These are phyloP conservation scores for Odonthalia washingtoniensis DNA, from an alignment of 31 red algal species.

Conservation along the genomic window DNA sequence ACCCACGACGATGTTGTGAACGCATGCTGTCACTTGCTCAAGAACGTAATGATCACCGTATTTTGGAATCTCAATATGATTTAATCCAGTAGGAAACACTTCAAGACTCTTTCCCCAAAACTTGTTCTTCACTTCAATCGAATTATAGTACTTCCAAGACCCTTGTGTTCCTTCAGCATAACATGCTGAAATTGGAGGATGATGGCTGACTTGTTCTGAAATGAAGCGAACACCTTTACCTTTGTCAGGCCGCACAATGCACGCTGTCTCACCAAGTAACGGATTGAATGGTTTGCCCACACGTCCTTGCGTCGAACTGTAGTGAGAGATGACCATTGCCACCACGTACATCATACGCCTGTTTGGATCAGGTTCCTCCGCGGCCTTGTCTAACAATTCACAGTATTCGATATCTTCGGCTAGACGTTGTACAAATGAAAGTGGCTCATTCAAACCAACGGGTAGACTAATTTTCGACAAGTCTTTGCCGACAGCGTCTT, in stretches of 20 bases:
- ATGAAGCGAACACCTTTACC: constrained; percentile 78
- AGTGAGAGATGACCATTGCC: constrained; percentile 86
- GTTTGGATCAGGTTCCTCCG: constrained; percentile 57
- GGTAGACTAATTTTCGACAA: constrained; percentile 89
- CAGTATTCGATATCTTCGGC: constrained; percentile 92
- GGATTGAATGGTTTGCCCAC: constrained; percentile 98
- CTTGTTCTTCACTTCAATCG: constrained; percentile 91
- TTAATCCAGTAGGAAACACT: constrained; percentile 87
- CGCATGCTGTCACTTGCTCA: constrained; percentile 88
- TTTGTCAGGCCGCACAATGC: constrained; percentile 75
- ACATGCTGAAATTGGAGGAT: constrained; percentile 87
- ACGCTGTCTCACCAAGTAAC: constrained; percentile 90
- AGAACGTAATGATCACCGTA: constrained; percentile 89
- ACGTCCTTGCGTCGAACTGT: constrained; percentile 89
- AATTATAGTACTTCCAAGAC: constrained; percentile 84
- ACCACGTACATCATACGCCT: constrained; percentile 83
- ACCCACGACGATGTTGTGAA: constrained; percentile 97
- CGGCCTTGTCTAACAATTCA: constrained; percentile 87
- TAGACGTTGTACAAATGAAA: constrained; percentile 92
- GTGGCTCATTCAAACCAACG: constrained; percentile 90
- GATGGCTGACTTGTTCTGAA: constrained; percentile 95
- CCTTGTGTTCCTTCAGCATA: constrained; percentile 84
- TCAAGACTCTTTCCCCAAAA: constrained; percentile 99
- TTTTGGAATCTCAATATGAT: constrained; percentile 82
- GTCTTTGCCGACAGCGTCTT: constrained; percentile 93